A percentile compares a stretch with the other conserved stretches of the same genome.
phyloP scores from a whole-genome alignment of 2,329 filamentous ascomycete species.

The Aspergillus pseudonomiae region DNA sequence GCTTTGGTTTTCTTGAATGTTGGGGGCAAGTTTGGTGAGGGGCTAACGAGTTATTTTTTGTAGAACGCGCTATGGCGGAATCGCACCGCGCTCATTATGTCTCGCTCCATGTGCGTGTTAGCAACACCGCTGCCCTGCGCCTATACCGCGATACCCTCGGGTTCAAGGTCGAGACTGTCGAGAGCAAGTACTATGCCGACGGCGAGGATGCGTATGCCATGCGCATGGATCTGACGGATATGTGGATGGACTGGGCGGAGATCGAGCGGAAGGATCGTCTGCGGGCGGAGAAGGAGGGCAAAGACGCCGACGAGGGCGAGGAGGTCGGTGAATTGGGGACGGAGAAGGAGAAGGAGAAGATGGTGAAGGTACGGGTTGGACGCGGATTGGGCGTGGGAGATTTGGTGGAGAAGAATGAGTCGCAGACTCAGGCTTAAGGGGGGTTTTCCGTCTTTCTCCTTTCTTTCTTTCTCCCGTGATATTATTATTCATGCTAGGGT shows the following conservation, averaged over 20 bases:
- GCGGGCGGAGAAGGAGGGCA: slow-evolving; percentile 35
- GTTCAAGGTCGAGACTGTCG: slow-evolving; percentile 77
- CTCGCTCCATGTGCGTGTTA: slow-evolving; percentile 91
- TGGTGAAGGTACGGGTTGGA: slow-evolving; percentile 85
- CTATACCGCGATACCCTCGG: slow-evolving; percentile 91
- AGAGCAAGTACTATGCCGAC: slow-evolving; percentile 73
- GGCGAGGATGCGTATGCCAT: slow-evolving; percentile 96
- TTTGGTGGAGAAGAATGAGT: slow-evolving; percentile 54
- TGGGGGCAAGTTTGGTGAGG: no score
- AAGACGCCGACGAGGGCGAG: slow-evolving; percentile 66
- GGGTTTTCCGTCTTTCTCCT: neutral
- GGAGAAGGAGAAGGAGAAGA: slow-evolving; percentile 57
- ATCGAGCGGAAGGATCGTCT: slow-evolving; percentile 44
- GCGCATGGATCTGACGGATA: slow-evolving; percentile 74
- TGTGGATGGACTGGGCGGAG: slow-evolving; percentile 52
- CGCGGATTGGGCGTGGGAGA: slow-evolving; percentile 74
- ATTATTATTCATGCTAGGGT: neutral
- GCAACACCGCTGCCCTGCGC: slow-evolving; percentile 86
- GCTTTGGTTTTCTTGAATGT: no score
- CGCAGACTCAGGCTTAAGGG: slow-evolving; percentile 21
- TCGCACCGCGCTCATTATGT: slow-evolving; percentile 90
- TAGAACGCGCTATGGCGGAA: slow-evolving; percentile 95
- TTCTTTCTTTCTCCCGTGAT: neutral
- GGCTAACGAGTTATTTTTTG: slow-evolving; percentile 6
- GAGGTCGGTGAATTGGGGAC: slow-evolving; percentile 68